A percentile compares a stretch with the other conserved stretches of the same genome.
These are phyloP conservation scores for Maudiozyma turicensis DNA, from an alignment of 805 yeast genomes.

Conservation along the genomic window DNA sequence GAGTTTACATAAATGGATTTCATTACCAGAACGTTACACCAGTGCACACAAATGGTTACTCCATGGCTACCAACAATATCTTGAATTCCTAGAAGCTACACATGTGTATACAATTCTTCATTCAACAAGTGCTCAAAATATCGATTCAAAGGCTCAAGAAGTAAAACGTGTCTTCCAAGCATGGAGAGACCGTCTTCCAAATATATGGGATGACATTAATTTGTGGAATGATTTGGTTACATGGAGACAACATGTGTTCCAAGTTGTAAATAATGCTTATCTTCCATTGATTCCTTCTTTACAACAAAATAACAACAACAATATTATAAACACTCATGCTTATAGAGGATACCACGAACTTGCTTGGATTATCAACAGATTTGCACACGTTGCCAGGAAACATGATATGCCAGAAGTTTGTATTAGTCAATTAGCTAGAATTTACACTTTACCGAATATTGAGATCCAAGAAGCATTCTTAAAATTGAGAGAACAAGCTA, in stretches of 20 bases:
- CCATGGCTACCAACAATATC: constrained; percentile 94
- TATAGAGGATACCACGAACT: constrained; percentile 97
- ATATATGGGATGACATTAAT: constrained; percentile 94
- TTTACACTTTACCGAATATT: constrained; percentile 90
- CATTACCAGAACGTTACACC: constrained; percentile 63
- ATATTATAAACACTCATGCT: constrained; percentile 81
- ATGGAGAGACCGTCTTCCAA: constrained; percentile 96
- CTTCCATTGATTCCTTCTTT: constrained; percentile 83
- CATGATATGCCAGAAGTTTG: constrained; percentile 97
- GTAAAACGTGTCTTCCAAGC: constrained; percentile 89
- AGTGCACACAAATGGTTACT: constrained; percentile 82
- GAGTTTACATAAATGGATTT: constrained; percentile 86
- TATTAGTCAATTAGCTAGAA: constrained; percentile 81
- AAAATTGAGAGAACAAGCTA: constrained; percentile 92
- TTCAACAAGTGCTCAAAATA: constrained; percentile 82
- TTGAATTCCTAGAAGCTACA: constrained; percentile 94
- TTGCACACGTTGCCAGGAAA: constrained; percentile 96
- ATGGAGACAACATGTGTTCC: constrained; percentile 98
- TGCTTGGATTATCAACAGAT: constrained; percentile 96
- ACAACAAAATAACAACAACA: constrained; percentile 59
- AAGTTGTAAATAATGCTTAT: constrained; percentile 88
- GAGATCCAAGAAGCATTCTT: constrained; percentile 97
- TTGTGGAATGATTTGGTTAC: constrained; percentile 96
- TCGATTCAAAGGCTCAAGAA: constrained; percentile 90
- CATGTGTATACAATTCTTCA: constrained; percentile 84